Percentiles rank a stretch among this genome's conserved stretches.
Evolutionary conservation across 805 yeast genomes (phyloP).

Genomic region (Candida stauntonica): DNA sequence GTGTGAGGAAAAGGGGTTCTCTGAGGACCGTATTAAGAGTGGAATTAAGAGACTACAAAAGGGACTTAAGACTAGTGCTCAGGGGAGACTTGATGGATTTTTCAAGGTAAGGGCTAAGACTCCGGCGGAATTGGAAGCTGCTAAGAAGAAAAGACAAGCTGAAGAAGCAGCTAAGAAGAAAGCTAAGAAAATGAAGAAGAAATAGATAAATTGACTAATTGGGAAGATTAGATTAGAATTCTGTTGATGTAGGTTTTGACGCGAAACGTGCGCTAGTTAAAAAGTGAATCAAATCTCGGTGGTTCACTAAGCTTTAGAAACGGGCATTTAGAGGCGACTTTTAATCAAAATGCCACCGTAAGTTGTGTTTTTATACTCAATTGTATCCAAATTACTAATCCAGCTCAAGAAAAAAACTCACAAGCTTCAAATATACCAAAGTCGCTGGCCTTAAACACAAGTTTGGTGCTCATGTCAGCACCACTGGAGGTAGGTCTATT

Average conservation of each 20-base stretch:
- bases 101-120: conserved; percentile 63
- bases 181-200: conserved; percentile 21
- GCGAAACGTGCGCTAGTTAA: too few species aligned
- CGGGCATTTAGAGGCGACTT: too few species aligned
- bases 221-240: too few species aligned
- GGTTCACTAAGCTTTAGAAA: too few species aligned
- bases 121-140: conserved; percentile 36
- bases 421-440: conserved; percentile 35
- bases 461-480: conserved; percentile 88
- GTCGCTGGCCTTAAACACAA: conserved; percentile 43
- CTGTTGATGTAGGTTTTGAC: too few species aligned
- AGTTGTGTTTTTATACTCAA: conserved; percentile 1
- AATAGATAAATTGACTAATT: too few species aligned
- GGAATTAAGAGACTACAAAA: conserved; percentile 86
- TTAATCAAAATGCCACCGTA: conserved; percentile 21
- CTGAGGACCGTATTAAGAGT: conserved; percentile 83
- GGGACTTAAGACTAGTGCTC: conserved; percentile 79
- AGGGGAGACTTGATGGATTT: conserved; percentile 90
- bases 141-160: conserved; percentile 27
- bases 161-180: conserved; percentile 28
- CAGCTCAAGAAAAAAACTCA: conserved; percentile 17
- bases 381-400: not conserved
- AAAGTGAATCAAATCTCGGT: too few species aligned
- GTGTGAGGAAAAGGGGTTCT: conserved; percentile 86
- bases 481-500: conserved; percentile 59